phyloP scores from a whole-genome alignment of 2,329 filamentous ascomycete genomes.

The Teratosphaeria epicoccoides region DNA sequence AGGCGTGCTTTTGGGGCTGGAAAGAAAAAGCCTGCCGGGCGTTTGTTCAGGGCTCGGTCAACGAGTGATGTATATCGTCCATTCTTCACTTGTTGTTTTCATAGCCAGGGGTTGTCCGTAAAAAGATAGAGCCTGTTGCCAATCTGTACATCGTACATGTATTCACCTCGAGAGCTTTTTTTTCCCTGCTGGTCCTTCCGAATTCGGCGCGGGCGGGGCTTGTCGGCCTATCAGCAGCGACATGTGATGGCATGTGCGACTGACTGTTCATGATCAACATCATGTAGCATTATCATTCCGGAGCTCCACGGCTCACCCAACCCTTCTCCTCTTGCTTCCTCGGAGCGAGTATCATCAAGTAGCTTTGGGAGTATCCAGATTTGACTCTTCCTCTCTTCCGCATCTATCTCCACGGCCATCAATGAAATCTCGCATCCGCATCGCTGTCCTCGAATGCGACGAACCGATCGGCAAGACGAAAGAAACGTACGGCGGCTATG shows the following conservation, averaged over 20 bases:
- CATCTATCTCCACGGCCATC: background rate
- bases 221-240: background rate
- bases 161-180: background rate
- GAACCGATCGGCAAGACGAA: conserved; percentile 56
- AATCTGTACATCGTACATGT: too few species aligned
- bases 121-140: background rate
- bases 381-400: conserved; percentile 3
- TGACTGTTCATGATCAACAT: background rate
- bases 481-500: conserved; percentile 60
- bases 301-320: background rate
- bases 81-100: background rate
- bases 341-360: too few species aligned
- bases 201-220: background rate
- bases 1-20: background rate
- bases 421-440: conserved; percentile 42
- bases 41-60: background rate
- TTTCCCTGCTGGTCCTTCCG: background rate
- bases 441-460: conserved; percentile 85
- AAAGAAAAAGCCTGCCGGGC: background rate
- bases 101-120: background rate
- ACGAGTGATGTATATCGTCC: background rate
- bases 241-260: background rate
- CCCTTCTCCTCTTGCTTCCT: background rate
- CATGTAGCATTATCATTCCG: background rate
- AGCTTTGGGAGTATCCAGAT: too few species aligned